Conservation (phyloP, 768 basidiomycete species). For the Gymnopilus junonius region DNA sequence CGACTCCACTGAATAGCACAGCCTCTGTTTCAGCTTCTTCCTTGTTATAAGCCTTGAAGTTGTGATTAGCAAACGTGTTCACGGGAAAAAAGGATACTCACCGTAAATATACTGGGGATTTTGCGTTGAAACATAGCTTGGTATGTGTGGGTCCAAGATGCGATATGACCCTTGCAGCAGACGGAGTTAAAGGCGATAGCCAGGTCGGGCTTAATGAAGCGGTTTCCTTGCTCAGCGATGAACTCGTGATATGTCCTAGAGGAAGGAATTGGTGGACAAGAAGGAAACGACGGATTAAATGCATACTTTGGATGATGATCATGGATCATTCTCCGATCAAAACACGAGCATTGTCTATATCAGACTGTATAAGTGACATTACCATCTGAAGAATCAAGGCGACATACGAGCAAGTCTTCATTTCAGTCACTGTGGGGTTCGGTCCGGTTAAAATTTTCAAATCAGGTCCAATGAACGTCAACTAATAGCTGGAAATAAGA, state of each 20-base stretch:
- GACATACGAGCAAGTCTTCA: slow-evolving; percentile 37
- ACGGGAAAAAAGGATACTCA: slow-evolving; percentile 10
- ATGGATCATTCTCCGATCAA: slow-evolving; percentile 28
- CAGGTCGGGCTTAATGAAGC: slow-evolving; percentile 33
- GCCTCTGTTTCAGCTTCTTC: slow-evolving; percentile 33
- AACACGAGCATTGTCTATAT: slow-evolving; percentile 31
- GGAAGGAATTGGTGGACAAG: not conserved
- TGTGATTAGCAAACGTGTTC: not conserved
- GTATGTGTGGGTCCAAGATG: slow-evolving; percentile 32
- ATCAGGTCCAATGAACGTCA: slow-evolving; percentile 31
- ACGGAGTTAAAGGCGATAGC: slow-evolving; percentile 42
- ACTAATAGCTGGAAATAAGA: slow-evolving; percentile 4
- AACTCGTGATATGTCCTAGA: slow-evolving; percentile 36
- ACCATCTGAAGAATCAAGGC: no score
- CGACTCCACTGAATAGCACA: slow-evolving; percentile 20
- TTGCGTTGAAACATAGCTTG: slow-evolving; percentile 25
- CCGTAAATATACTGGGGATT: slow-evolving; percentile 38
- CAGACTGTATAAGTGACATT: no score
- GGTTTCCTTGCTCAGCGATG: slow-evolving; percentile 12
- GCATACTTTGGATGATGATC: slow-evolving; percentile 26
- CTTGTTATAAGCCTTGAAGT: slow-evolving; percentile 35
- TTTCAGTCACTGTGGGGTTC: slow-evolving; percentile 12
- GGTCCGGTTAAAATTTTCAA: slow-evolving; percentile 8
- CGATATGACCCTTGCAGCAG: slow-evolving; percentile 20
- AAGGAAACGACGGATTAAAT: not conserved